phyloP scores from a whole-genome alignment of 2,329 filamentous ascomycete genomes.

The Colletotrichum brevisporum region DNA sequence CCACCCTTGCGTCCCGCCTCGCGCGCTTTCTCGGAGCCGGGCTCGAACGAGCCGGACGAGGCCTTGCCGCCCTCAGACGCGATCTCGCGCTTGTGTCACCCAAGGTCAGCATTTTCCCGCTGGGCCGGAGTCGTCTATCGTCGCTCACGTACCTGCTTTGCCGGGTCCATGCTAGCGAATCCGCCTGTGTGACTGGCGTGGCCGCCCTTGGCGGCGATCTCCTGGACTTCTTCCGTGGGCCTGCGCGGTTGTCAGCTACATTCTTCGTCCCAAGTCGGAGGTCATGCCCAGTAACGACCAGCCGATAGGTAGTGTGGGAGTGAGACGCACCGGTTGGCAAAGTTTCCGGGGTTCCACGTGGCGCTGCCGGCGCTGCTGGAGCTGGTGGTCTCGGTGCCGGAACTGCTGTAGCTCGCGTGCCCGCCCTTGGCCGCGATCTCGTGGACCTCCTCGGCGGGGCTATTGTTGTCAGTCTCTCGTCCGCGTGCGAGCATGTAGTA shows the following conservation, averaged over 20 bases:
- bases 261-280: background rate
- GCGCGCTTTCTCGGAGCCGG: constrained; percentile 64
- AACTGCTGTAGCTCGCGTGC: constrained; percentile 49
- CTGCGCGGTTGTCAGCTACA: constrained; percentile 38
- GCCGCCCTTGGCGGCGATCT: constrained; percentile 59
- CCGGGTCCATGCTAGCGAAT: constrained; percentile 58
- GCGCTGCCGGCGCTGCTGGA: background rate
- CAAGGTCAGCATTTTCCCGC: background rate
- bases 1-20: constrained; percentile 70
- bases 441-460: too few relatives aligned
- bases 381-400: constrained; percentile 7
- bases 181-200: constrained; percentile 54
- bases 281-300: background rate
- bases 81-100: constrained; percentile 61
- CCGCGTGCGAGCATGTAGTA: background rate
- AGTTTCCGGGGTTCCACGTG: constrained; percentile 38
- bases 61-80: constrained; percentile 68
- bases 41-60: constrained; percentile 68
- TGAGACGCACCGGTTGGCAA: constrained; percentile 41
- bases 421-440: constrained; percentile 57
- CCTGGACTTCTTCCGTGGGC: constrained; percentile 59
- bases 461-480: too few relatives aligned
- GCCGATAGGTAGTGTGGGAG: background rate
- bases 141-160: constrained; percentile 54
- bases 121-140: too few relatives aligned